Evolutionary conservation across 345 rosid species (phyloP).

Genomic region (Clarkia xantiana): DNA sequence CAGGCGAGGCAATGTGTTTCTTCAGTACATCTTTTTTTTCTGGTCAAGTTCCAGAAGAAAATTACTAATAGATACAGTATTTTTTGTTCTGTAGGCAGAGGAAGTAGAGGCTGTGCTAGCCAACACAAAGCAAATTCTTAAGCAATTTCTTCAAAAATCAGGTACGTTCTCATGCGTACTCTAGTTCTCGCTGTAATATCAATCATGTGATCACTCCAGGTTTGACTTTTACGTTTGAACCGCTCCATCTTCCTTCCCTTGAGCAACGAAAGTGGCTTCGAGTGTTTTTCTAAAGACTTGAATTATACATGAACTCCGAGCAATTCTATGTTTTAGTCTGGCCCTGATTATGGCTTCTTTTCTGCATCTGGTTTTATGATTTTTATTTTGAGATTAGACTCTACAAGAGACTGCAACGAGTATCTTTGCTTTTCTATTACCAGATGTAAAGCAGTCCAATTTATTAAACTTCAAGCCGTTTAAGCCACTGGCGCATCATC

Average conservation of each 20-base stretch:
- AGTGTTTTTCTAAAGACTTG: background rate
- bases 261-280: background rate
- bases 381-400: background rate
- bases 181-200: background rate
- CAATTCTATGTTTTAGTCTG: no score
- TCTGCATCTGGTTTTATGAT: slow-evolving; percentile 3
- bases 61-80: background rate
- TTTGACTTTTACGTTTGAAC: slow-evolving; percentile 3
- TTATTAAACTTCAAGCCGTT: slow-evolving; percentile 72
- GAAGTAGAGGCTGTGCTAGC: slow-evolving; percentile 89
- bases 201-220: background rate
- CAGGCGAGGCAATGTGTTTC: no score
- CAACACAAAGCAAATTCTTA: slow-evolving; percentile 87
- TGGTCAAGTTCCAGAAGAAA: background rate
- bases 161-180: slow-evolving; percentile 34
- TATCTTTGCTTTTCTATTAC: slow-evolving; percentile 4
- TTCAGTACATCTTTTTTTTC: no score
- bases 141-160: slow-evolving; percentile 79
- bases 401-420: background rate
- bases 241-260: background rate
- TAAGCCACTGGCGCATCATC: slow-evolving; percentile 43
- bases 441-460: slow-evolving; percentile 63
- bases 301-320: no score
- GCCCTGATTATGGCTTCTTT: background rate
- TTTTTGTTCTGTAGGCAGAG: slow-evolving; percentile 42